Evolutionary conservation across 768 basidiomycete species (phyloP).

Genomic region (Pisolithus orientalis): DNA sequence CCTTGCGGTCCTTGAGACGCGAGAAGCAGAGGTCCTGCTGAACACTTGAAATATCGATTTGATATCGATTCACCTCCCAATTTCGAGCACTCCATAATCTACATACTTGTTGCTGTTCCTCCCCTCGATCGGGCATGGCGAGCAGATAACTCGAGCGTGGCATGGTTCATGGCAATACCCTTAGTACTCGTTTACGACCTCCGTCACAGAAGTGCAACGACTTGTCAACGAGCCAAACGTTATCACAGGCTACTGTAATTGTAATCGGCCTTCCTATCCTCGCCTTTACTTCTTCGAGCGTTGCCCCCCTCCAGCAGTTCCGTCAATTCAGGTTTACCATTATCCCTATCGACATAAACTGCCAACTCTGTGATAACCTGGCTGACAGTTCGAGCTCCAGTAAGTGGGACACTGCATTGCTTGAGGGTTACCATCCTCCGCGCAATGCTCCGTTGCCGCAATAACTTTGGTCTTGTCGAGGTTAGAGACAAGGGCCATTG

Average conservation of each 20-base stretch:
- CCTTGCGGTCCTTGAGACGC: too few species aligned
- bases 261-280: conserved; percentile 65
- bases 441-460: conserved; percentile 83
- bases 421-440: conserved; percentile 78
- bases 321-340: conserved; percentile 64
- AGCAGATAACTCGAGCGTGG: too few species aligned
- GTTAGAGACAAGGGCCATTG: conserved; percentile 95
- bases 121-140: too few species aligned
- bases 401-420: conserved; percentile 78
- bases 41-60: too few species aligned
- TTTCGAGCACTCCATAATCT: too few species aligned
- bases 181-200: too few species aligned
- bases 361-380: conserved; percentile 90
- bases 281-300: conserved; percentile 74
- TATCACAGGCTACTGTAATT: neutral
- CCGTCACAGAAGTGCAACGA: too few species aligned
- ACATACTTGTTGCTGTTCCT: too few species aligned
- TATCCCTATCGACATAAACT: conserved; percentile 79
- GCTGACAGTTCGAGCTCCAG: conserved; percentile 83
- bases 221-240: too few species aligned
- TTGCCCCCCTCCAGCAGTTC: conserved; percentile 81
- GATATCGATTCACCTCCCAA: too few species aligned
- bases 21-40: too few species aligned
- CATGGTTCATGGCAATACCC: too few species aligned
- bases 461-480: conserved; percentile 93